Evolutionary conservation across 2,329 filamentous ascomycete genomes (phyloP), one percentile per base, ranked within the genome.

Genomic region (Pseudogymnoascus sp.): DNA sequence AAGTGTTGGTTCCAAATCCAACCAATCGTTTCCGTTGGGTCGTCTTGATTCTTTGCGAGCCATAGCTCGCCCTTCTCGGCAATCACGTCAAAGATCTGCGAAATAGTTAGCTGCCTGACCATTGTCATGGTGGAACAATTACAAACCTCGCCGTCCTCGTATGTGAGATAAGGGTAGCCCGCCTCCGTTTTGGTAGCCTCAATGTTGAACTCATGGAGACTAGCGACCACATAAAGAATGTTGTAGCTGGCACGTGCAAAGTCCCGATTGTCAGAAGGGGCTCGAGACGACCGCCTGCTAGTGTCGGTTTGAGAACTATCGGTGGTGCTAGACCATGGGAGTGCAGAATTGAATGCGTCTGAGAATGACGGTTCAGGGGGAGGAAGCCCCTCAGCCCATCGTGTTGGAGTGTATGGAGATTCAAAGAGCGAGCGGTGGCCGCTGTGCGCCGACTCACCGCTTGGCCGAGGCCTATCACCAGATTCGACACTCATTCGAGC

Each of bases 1-100:
- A 99, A 99, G 77, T 99, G 94, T 75, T 97, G 97, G 70, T 92
- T 96, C 94, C 94, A 99, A 70, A 99, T 96, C 94, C 94, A 99
- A 60, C 94, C 94, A 35, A 97, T 87, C 67, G 86, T 82, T 67
- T 89, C 83, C 10, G 79, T 81, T 1, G 85, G 78, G 74, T 99
- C 94, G 72, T 99, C 94, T 76, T 99, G 94, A 73, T 99, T 99
- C 75, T 91, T 91, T 61, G 94, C 94, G 63, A 99, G 85, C 94
- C 94, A 99, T 59, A 97, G 82, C 78, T 99, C 94, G 66, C 94
- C 94, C 74, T 97, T 97, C 75, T 97, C 92, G 31, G 89, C 94
- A 72, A 99, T 91, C 61, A 99, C 89, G 76, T 93, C 90, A 71
- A 93, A 93, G 66, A 93, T 90, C 83, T 88, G 66, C 21, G 19